Evolutionary conservation across 2,329 filamentous ascomycete species (phyloP).

Genomic region (Rhinocladiella similis): DNA sequence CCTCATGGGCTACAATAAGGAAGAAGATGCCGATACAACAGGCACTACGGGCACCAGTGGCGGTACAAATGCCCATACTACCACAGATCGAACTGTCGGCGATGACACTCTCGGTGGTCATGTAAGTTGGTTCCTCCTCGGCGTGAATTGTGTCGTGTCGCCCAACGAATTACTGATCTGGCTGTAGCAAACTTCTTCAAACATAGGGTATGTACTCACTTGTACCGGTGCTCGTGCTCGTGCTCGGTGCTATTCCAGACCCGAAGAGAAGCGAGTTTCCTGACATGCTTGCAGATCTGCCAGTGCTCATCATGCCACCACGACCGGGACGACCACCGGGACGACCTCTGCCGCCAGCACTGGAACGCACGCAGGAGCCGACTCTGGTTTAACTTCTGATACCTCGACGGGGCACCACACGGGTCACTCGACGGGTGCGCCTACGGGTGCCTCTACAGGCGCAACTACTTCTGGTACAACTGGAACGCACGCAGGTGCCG

Average conservation of each 20-base stretch:
- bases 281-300: background rate
- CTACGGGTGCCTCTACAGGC: background rate
- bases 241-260: no score
- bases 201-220: no score
- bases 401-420: background rate
- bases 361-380: background rate
- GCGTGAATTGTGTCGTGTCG: no score
- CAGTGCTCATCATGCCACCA: background rate
- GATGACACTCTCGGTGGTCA: background rate
- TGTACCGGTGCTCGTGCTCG: no score
- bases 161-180: no score
- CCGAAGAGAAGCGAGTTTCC: no score
- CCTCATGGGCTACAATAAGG: conserved; percentile 6
- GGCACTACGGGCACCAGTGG: background rate
- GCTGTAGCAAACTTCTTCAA: no score
- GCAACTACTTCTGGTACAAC: background rate
- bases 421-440: background rate
- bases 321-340: background rate
- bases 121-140: no score
- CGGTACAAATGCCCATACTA: background rate
- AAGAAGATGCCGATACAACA: conserved; percentile 1
- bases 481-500: no score
- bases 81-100: background rate
- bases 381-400: background rate
- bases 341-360: background rate